Percentiles rank a stretch among this genome's conserved stretches.
These are phyloP conservation scores for Trametes meyenii DNA, from an alignment of 768 basidiomycete genomes.

Conservation along the genomic window DNA sequence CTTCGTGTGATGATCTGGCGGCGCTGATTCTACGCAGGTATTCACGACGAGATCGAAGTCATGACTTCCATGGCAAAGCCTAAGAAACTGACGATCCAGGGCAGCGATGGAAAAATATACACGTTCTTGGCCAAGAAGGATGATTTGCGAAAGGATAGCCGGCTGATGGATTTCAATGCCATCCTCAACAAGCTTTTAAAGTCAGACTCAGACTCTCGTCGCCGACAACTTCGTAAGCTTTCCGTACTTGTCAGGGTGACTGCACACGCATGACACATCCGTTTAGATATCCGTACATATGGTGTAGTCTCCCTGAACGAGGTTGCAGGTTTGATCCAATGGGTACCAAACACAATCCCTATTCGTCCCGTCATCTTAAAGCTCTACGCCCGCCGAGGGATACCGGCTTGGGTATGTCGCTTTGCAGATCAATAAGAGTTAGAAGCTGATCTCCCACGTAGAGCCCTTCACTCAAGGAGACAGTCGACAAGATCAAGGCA, in stretches of 20 bases:
- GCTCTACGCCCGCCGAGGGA: conserved; percentile 58
- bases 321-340: conserved; percentile 97
- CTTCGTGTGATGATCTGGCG: neutral
- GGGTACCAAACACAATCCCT: conserved; percentile 93
- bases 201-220: conserved; percentile 89
- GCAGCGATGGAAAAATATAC: conserved; percentile 82
- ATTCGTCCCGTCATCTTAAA: conserved; percentile 75
- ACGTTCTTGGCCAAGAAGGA: conserved; percentile 97
- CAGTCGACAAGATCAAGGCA: neutral
- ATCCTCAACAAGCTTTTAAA: conserved; percentile 97
- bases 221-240: conserved; percentile 82
- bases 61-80: conserved; percentile 93
- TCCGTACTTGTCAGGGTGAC: too few relatives aligned
- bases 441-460: conserved; percentile 26
- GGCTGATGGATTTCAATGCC: conserved; percentile 96
- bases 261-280: neutral
- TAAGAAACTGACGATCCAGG: conserved; percentile 83
- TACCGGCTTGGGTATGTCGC: conserved; percentile 51
- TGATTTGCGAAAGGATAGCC: conserved; percentile 94
- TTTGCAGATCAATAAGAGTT: neutral
- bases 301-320: conserved; percentile 98
- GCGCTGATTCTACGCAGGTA: conserved; percentile 48
- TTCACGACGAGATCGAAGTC: conserved; percentile 81
- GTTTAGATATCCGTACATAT: conserved; percentile 89
- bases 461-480: conserved; percentile 48